Evolutionary conservation across 352 stramenopile species (phyloP), one percentile per base, ranked within the genome.

Genomic region (Phytophthora pini): DNA sequence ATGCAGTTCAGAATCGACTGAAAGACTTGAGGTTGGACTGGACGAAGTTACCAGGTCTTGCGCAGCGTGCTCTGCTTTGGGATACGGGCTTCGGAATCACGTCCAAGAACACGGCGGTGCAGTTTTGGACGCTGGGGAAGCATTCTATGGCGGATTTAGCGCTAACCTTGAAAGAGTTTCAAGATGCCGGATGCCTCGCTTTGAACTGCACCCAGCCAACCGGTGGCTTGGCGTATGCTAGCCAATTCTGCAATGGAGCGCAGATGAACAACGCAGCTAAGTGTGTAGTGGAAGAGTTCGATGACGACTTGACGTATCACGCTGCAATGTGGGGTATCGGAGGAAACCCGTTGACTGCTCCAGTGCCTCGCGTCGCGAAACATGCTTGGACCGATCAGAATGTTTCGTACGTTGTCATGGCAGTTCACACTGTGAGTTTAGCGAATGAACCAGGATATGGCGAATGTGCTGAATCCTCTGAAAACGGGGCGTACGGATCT

Each of bases 61-160:
- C 67, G 8, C 68, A 79, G 27, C 53, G 62, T 17, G 72, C 67
- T 4, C 11, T 79, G 22, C 49, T 79, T 0, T 79, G 72, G 72
- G 67, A 79, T 52, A 63, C 58, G 13, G 66, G 66, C 22, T 72
- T 69, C 48, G 65, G 44, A 15, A 29, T 56, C 22, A 61, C 57
- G 13, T 32, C 45, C 1, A 11, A 43, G 7, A 56, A 58, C 49
- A 43, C 47, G 2, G 45, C 40, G 7, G 38, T 68, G 22, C 52
- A 59, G 47, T 46, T 74, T 4, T 70, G 51, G 65, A 58, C 61
- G 15, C 41, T 73, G 2, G 52, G 45, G 3, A 34, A 36, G 8
- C 60, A 56, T 22, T 61, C 52, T 4, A 73, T 77, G 51, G 39
- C 56, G 6, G 51, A 69, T 24, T 48, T 80, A 8, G 52, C 69